Evolutionary conservation across 306 rosid genomes (phyloP).

Genomic region (Trichosanthes truncata): DNA sequence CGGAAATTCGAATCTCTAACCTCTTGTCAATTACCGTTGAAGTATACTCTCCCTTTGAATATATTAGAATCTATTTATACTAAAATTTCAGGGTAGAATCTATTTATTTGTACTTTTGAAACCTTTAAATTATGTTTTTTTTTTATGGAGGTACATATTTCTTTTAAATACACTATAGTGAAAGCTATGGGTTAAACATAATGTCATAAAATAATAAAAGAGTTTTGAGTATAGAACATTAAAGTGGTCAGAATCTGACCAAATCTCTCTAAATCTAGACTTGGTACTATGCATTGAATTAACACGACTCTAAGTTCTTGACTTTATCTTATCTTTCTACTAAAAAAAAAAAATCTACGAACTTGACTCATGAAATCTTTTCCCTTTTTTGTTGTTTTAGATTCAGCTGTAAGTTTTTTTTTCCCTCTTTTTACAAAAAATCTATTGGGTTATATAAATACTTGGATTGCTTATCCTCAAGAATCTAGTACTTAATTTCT

Average conservation of each 20-base stretch:
- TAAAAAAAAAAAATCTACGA: background rate
- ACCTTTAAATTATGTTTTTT: background rate
- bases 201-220: background rate
- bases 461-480: background rate
- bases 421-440: background rate
- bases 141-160: background rate
- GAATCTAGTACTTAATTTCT: background rate
- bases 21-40: too few relatives aligned
- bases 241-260: background rate
- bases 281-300: background rate
- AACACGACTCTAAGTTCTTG: background rate
- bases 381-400: background rate
- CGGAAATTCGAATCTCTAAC: too few relatives aligned
- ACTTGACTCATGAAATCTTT: background rate
- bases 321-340: background rate
- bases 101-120: background rate
- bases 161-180: background rate
- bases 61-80: too few relatives aligned
- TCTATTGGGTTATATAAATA: background rate
- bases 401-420: background rate
- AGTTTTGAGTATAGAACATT: background rate
- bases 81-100: too few relatives aligned
- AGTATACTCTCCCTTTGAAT: too few relatives aligned
- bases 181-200: background rate
- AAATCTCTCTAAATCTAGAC: constrained; percentile 1